Base-by-base conservation (phyloP, 2,329 filamentous ascomycete genomes). In the Claviceps humidiphila region DNA sequence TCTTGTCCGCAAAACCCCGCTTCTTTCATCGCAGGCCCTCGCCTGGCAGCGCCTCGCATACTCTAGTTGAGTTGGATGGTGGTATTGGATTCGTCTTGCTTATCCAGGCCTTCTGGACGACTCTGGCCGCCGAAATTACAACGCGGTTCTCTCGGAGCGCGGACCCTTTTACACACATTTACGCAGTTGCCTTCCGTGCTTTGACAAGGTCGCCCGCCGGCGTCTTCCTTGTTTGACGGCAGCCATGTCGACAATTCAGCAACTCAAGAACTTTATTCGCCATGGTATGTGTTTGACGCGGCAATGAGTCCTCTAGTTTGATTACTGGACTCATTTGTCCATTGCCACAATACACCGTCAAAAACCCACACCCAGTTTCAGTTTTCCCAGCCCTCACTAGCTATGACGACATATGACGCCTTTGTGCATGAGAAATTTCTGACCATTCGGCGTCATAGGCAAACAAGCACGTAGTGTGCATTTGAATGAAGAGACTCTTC, bases 251-350 rank as follows among this genome's bases (percentile, higher is more conserved):
- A 81, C 80, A 59, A 95, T 96, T 73, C 91, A 96, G 74, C 93
- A 93, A 67, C 81, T 96, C 63, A 96, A 97, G 73, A 96, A 96
- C 71, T 94, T 97, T 71, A 93, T 97, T 71, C 87, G 91, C 59
- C 91, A 96, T 76, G 91, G 80, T 82, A 72, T 53, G 41, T 52
- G 40, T 52, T 11, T 45, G 22, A 38, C 42, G 46, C 26, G 8
- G 46, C 45, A 51, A 39, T 20, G 20, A 40, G 20, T 16, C 17
- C 34, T 14, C 38, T 34, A 11, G 34, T 11, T 37, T 26, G 17
- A 37, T 26, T 44, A 4, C 9, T 34, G 3, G 8, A 34, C 30
- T 34, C 30, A 34, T 34, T 9, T 17, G 26, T 22, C 34, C 48
- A 11, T 53, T 38, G 14, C 30, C 39, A 22, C 34, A 5, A 26